These are phyloP conservation scores for Lactuca sativa DNA, from an alignment of 129 eudicot genomes.

Conservation along the genomic window DNA sequence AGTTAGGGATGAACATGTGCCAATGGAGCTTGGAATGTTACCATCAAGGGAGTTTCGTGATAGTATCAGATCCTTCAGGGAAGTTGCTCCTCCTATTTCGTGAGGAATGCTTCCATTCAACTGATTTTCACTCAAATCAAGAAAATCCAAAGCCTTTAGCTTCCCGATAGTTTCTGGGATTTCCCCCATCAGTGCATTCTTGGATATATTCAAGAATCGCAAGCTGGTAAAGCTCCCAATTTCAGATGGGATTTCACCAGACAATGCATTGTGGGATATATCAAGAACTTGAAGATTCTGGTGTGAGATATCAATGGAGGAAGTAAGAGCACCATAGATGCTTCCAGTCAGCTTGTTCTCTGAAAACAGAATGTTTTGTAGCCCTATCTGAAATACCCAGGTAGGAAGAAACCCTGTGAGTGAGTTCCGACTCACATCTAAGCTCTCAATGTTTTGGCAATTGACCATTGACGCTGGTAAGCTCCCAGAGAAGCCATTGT, in stretches of 20 bases:
- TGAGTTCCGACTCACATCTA: constrained; percentile 68
- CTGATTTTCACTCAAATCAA: constrained; percentile 74
- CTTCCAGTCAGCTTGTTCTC: constrained; percentile 65
- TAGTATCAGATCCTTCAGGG: constrained; percentile 55
- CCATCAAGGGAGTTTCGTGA: constrained; percentile 54
- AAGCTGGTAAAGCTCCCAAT: constrained; percentile 62
- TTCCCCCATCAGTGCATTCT: constrained; percentile 49
- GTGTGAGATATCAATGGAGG: constrained; percentile 47
- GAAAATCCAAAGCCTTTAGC: constrained; percentile 50
- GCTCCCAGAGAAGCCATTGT: constrained; percentile 60
- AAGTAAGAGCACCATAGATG: constrained; percentile 41
- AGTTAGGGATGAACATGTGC: constrained; percentile 50
- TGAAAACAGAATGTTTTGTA: constrained; percentile 53
- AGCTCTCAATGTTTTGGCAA: constrained; percentile 53
- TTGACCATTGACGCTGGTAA: constrained; percentile 65
- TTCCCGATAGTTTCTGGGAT: constrained; percentile 59
- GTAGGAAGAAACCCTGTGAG: constrained; percentile 68
- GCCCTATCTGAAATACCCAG: constrained; percentile 70
- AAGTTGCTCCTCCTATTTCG: constrained; percentile 59
- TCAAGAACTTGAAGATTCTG: constrained; percentile 65
- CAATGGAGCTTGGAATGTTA: constrained; percentile 61
- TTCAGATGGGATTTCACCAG: constrained; percentile 62
- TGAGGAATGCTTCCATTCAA: constrained; percentile 67
- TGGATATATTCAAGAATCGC: constrained; percentile 51
- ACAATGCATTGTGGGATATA: constrained; percentile 53